Base-by-base conservation (phyloP, 2,329 filamentous ascomycete species). In the Bipolaris victoriae region DNA sequence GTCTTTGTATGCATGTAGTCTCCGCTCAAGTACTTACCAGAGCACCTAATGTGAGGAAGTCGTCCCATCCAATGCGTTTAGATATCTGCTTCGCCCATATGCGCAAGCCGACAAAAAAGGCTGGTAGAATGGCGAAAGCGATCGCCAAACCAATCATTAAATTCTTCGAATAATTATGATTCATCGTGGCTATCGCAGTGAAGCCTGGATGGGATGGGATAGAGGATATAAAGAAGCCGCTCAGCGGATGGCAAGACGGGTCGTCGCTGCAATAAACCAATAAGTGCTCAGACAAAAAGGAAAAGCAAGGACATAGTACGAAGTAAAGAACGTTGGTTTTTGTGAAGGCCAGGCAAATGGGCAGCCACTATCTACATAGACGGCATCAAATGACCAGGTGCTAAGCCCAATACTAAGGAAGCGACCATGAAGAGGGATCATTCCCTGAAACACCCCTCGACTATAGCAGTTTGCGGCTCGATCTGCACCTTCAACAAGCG, bases 21-120 rank as follows among this genome's bases (percentile, higher is more conserved):
- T 11, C 24, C 22, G 10, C 16, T 18, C n/a, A 44, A 43, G 7
- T n/a, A 55, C 63, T 60, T 48, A 70, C 66, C 24, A 69, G 53
- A 16, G 66, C 68, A n/a, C 49, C 62, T 6, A 67, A 35, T 2
- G 64, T 57, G n/a, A 70, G 52, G 22, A 65, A 64, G 6, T 70
- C 66, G 37, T 70, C 66, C 61, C 55, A 64, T 26, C 49, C 63
- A 31, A 70, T 24, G 11, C 66, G 58, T 53, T 67, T 67, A 0
- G 57, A 40, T 31, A 64, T 36, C 9, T 56, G 33, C 36, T 70
- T 70, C 9, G 65, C 66, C 66, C 66, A 69, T 10, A 66, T 18
- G 2, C 68, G 65, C 7, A 70, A 57, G 31, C 58, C 51, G 13
- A 69, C 57, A 36, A 68, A 65, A 20, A 61, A 15, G 3, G 52